Evolutionary conservation across 169 alveolate species (phyloP).

Genomic region (Babesia ovata): DNA sequence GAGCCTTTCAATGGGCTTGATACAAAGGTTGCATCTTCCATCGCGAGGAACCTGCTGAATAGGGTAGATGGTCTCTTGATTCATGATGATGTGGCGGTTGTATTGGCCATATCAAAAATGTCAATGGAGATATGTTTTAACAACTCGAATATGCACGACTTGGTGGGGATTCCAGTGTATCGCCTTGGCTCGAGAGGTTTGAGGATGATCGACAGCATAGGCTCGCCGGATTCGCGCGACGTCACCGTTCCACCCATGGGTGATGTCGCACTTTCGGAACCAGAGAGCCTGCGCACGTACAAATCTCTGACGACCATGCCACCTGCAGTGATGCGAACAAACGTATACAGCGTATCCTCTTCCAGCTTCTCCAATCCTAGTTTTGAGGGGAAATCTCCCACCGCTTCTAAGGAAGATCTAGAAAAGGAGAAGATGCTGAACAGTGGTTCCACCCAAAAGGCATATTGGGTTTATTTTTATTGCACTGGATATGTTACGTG

Average conservation of each 20-base stretch:
- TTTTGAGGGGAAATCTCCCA: neutral
- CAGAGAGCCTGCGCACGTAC: neutral
- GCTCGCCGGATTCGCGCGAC: neutral
- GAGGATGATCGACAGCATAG: neutral
- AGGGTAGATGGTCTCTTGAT: conserved; percentile 21
- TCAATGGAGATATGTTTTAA: conserved; percentile 4
- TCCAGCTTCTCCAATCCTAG: neutral
- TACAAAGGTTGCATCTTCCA: conserved; percentile 10
- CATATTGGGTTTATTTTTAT: conserved; percentile 1
- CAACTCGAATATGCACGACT: neutral
- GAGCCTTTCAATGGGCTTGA: conserved; percentile 48
- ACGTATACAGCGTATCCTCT: neutral
- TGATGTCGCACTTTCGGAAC: neutral
- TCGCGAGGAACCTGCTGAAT: conserved; percentile 17
- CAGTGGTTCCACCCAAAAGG: neutral
- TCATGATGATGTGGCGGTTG: conserved; percentile 32
- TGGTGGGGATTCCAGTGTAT: neutral
- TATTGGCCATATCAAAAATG: conserved; percentile 17
- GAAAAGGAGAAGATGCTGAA: neutral
- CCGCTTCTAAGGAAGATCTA: neutral
- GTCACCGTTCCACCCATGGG: neutral
- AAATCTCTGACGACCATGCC: conserved; percentile 1
- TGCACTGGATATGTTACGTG: conserved; percentile 2
- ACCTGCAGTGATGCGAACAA: neutral
- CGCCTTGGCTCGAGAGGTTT: neutral